Conservation (phyloP, 495 filamentous ascomycete genomes). For the Aspergillus ellipticus region DNA sequence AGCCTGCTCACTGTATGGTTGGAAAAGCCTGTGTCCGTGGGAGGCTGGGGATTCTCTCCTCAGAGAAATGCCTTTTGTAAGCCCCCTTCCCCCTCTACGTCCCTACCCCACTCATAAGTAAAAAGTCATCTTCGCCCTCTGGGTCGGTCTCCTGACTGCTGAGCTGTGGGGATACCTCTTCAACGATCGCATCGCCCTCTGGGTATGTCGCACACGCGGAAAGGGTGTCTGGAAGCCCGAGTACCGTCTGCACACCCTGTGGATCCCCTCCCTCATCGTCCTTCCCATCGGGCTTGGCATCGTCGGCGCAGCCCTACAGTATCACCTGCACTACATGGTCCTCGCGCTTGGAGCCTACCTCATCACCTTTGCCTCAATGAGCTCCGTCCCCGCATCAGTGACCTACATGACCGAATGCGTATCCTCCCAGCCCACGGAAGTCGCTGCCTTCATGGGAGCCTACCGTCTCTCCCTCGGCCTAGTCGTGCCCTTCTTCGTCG, state of each 20-base stretch:
- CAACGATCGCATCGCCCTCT: slow-evolving; percentile 44
- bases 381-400: slow-evolving; percentile 40
- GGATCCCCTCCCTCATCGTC: slow-evolving; percentile 40
- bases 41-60: slow-evolving; percentile 38
- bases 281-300: slow-evolving; percentile 48
- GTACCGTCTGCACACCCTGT: slow-evolving; percentile 47
- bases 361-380: slow-evolving; percentile 37
- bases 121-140: slow-evolving; percentile 45
- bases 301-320: slow-evolving; percentile 45
- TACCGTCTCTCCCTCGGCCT: slow-evolving; percentile 44
- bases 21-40: slow-evolving; percentile 26
- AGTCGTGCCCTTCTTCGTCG: slow-evolving; percentile 46
- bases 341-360: slow-evolving; percentile 44
- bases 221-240: slow-evolving; percentile 49
- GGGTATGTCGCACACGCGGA: slow-evolving; percentile 28
- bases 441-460: slow-evolving; percentile 35
- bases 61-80: slow-evolving; percentile 26
- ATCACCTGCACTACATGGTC: slow-evolving; percentile 46
- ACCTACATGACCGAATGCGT: slow-evolving; percentile 52
- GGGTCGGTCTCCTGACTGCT: slow-evolving; percentile 44
- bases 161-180: slow-evolving; percentile 39
- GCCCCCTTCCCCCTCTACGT: not conserved
- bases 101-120: not conserved
- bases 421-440: slow-evolving; percentile 38
- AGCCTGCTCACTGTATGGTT: slow-evolving; percentile 34